Base-by-base conservation (phyloP, 179 eudicot genomes). In the Pouteria campechiana region DNA sequence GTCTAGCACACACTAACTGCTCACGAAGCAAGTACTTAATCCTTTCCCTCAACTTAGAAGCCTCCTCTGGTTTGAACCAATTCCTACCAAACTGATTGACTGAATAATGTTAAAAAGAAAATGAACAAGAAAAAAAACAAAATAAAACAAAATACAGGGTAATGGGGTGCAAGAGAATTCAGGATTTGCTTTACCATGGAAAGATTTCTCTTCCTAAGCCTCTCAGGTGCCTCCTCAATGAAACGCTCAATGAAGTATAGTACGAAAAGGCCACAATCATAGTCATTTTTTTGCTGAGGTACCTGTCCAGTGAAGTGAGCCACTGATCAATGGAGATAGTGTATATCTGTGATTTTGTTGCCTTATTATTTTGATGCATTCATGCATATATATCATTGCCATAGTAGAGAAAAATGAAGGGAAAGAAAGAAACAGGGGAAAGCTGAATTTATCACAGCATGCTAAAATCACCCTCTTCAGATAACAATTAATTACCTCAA, bases 211-310 rank as follows among this genome's bases (percentile, higher is more conserved):
- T 44, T 69, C 37, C 48, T 79, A 48, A 92, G 63, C 73, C 96
- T 73, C 50, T 57, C 61, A 31, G 88, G 96, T 48, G 89, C 94
- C 37, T 73, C 81, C 24, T 49, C 50, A 29, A 87, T 73, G 74
- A 92, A 87, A 25, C 94, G 96, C 58, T 82, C 92, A 60, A 92
- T 83, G 52, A 77, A 92, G 65, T 48, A 87, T 20, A 92, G 77
- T 20, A 92, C 99, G 60, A 87, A 92, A 15, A 87, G 77, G 34
- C 99, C 99, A 54, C 96, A 87, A 49, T 92, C 99, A 38, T 71
- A 92, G 2, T 87, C 99, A 32, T 92, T 92, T 21, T 65, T 75
- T 75, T 87, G 99, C 46, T 83, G 85, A 11, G 99, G 96, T 29
- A 83, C 99, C 99, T 86, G 78, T 21, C 35, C 4, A 11, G 5